Evolutionary conservation across 306 rosid species (phyloP).

Genomic region (Quercus ilex): DNA sequence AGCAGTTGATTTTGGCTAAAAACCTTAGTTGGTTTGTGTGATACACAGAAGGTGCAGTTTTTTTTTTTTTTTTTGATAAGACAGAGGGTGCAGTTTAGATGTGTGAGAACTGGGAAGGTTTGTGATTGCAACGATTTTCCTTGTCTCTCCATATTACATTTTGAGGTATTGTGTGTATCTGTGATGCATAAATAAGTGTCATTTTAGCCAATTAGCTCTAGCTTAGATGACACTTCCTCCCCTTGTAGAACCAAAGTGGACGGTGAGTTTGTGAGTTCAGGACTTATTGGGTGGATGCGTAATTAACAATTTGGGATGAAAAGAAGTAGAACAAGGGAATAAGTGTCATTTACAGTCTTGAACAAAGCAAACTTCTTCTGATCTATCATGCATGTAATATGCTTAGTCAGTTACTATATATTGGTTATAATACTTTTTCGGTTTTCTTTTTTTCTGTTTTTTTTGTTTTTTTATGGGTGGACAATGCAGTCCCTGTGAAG

Average conservation of each 20-base stretch:
- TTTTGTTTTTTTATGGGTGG: neutral
- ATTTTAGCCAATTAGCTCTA: too few species aligned
- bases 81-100: neutral
- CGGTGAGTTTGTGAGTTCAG: too few species aligned
- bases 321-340: too few species aligned
- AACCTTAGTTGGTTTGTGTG: neutral
- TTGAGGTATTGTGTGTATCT: neutral
- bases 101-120: neutral
- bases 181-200: too few species aligned
- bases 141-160: neutral
- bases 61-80: too few species aligned
- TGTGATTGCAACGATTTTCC: neutral
- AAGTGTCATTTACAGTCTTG: neutral
- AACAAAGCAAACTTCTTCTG: neutral
- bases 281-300: too few species aligned
- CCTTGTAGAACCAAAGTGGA: too few species aligned
- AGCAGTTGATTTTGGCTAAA: neutral
- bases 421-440: neutral
- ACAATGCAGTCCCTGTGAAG: neutral
- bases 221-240: too few species aligned
- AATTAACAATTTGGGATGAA: too few species aligned
- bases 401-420: neutral
- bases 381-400: neutral
- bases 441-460: neutral
- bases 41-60: neutral